Base-by-base conservation (phyloP, 1,284 basidiomycete genomes). In the Trichosporon coremiiforme region DNA sequence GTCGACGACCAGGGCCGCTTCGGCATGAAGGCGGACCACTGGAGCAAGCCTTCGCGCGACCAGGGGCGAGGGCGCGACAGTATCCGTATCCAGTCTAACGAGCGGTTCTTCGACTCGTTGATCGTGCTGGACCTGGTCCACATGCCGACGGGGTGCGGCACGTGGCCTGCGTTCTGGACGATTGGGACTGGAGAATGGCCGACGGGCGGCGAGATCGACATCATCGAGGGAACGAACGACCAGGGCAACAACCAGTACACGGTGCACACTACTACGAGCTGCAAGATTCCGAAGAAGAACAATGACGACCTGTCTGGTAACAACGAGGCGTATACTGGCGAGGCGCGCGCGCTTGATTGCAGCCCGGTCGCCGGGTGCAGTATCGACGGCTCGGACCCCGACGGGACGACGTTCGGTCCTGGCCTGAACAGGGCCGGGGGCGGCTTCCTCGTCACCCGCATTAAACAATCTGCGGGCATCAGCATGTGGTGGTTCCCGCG, bases 201-300 rank as follows among this genome's bases (percentile, higher is more conserved):
- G 5, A 76, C 77, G 2, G 85, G 85, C 0, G 92, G 92, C 53
- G 92, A 95, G 84, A 93, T 95, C 60, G 93, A 95, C 82, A 93
- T 94, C 70, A 85, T 94, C 31, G 94, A 95, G 83, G 71, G 69
- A 31, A 67, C 65, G 68, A 88, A 92, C 77, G 66, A 55, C 31
- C 17, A 65, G 20, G 20, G 62, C 25, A 15, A 1, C 17, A 72
- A 72, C 68, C 62, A 53, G 50, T 38, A 68, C 38, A 68, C 69
- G 1, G 9, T 70, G 66, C 45, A 73, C 70, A 29, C 70, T 31
- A 79, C 90, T 88, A 75, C 85, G 87, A 74, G 79, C 85, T 74
- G 78, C 79, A 0, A 85, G 4, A 63, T 69, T 29, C 73, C 73
- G 9, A 35, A 67, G 33, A 67, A 50, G 12, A 29, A 87, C 12